Base-by-base conservation (phyloP, 768 basidiomycete genomes). In the Boletus subcaerulescens region DNA sequence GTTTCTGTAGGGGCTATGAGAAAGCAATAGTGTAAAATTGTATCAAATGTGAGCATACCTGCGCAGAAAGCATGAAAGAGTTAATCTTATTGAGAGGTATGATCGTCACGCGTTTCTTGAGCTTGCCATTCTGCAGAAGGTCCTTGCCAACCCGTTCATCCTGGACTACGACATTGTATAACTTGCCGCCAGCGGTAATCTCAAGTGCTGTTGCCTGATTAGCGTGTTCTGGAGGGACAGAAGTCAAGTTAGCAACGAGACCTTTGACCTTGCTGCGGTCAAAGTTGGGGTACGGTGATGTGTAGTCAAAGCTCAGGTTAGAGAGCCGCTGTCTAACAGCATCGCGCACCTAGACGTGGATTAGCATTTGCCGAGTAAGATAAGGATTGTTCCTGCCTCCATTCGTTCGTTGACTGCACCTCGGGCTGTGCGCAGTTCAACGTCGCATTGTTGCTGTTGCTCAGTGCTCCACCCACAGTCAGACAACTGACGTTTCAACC, bases 31-130 rank as follows among this genome's bases (percentile, higher is more conserved):
- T 5, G 10, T 13, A 36, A 7, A 29, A 26, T 3, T 15, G 12
- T 26, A 33, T 48, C 14, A 32, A 43, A 47, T 12, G 26, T 13
- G n/a, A 18, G 53, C 69, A 61, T 71, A 74, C 79, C 79, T 90
- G 74, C 5, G 76, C 70, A 4, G 76, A 65, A 49, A 84, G 74
- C 39, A 69, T 80, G 61, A 78, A 81, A 1, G 85, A 78, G 49
- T 82, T 83, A 65, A 99, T 95, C 75, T 93, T 96, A 71, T 87
- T 96, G 45, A 99, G 75, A 0, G 96, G 96, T 60, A 98, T 93
- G 70, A 97, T 85, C 0, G 93, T 97, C 18, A 96, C 90, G 18
- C 94, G 84, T 71, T 89, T 93, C 75, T 83, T 87, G 61, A 98
- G 81, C 46, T 77, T 75, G 10, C 87, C 86, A 45, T 88, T 84